Evolutionary conservation across 495 filamentous ascomycete species (phyloP).

Genomic region (Rostrohypoxylon terebratum): DNA sequence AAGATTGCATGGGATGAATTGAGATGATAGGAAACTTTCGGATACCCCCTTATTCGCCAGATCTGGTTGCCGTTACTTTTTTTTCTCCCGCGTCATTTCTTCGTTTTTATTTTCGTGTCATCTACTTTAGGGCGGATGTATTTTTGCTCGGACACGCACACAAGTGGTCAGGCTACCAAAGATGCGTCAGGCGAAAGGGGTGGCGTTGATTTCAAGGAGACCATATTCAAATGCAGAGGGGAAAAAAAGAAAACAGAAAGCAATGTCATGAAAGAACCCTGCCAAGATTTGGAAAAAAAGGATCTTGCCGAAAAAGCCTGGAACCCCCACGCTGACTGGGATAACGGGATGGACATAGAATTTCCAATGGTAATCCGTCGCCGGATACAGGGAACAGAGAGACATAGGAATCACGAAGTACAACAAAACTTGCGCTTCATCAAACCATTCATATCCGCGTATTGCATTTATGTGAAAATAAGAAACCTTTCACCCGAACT

Average conservation of each 20-base stretch:
- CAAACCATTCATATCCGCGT: constrained; percentile 4
- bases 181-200: constrained; percentile 36
- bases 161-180: constrained; percentile 48
- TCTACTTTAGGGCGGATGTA: constrained; percentile 46
- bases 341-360: constrained; percentile 51
- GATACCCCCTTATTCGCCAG: constrained; percentile 52
- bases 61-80: constrained; percentile 43
- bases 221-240: constrained; percentile 22
- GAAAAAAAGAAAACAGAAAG: constrained; percentile 40
- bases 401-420: constrained; percentile 46
- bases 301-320: constrained; percentile 42
- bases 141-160: constrained; percentile 36
- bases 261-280: constrained; percentile 32
- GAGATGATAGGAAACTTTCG: constrained; percentile 50
- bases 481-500: background rate
- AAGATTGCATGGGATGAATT: constrained; percentile 54
- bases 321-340: constrained; percentile 41
- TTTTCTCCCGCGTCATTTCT: constrained; percentile 21
- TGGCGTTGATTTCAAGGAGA: constrained; percentile 43
- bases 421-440: constrained; percentile 33
- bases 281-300: constrained; percentile 46
- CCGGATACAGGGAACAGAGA: constrained; percentile 49
- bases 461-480: constrained; percentile 13
- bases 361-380: constrained; percentile 51
- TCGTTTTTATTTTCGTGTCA: constrained; percentile 43